phyloP scores from a whole-genome alignment of 441 rosid species.

The Euphorbia celastroides region DNA sequence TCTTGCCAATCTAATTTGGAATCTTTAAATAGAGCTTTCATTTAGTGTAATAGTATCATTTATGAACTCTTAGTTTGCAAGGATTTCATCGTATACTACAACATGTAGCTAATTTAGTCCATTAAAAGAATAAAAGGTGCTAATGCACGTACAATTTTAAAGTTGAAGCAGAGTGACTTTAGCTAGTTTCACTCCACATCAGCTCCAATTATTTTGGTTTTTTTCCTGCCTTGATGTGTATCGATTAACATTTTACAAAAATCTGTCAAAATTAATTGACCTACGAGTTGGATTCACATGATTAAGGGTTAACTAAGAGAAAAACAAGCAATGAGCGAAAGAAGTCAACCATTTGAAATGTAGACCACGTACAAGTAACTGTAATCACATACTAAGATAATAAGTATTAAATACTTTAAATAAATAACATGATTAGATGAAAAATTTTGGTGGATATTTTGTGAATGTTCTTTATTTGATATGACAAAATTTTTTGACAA shows the following conservation, averaged over 20 bases:
- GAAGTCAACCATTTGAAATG: slow-evolving; percentile 3
- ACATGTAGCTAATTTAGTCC: no score
- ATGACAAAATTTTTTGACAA: no score
- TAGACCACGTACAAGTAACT: slow-evolving; percentile 3
- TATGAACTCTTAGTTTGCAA: no score
- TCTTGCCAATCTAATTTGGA: no score
- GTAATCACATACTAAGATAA: not conserved
- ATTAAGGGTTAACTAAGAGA: slow-evolving; percentile 1
- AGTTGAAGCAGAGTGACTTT: not conserved
- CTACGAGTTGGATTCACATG: slow-evolving; percentile 10
- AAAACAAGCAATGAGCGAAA: not conserved
- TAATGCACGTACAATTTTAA: not conserved
- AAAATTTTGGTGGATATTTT: no score
- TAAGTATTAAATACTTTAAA: no score
- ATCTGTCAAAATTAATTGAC: slow-evolving; percentile 12
- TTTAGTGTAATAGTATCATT: no score
- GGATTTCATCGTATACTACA: no score
- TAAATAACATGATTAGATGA: no score
- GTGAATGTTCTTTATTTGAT: no score
- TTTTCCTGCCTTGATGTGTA: not conserved
- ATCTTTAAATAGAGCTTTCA: no score
- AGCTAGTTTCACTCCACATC: slow-evolving; percentile 4
- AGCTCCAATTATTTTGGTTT: not conserved
- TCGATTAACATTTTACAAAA: not conserved
- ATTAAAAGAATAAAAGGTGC: slow-evolving; percentile 3